Conservation (phyloP, 345 rosid genomes). For the Microcos paniculata region DNA sequence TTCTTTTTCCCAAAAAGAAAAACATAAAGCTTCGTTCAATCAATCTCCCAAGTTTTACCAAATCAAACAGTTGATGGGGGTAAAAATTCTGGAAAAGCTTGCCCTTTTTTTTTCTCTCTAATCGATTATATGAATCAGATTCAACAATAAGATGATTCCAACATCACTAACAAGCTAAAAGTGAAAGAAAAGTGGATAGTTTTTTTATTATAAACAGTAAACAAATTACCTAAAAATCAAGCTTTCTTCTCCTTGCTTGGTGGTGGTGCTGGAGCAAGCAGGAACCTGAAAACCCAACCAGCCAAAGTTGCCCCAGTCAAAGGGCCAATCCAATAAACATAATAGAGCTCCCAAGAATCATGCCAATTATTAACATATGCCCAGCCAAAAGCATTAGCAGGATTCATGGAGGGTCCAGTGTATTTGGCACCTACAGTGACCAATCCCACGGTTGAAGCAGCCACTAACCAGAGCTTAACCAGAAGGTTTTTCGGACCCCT, state of each 20-base stretch:
- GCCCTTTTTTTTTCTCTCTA: not conserved
- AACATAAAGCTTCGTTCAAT: too few relatives aligned
- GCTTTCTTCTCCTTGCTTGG: slow-evolving; percentile 26
- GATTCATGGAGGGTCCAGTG: slow-evolving; percentile 77
- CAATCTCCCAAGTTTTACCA: too few relatives aligned
- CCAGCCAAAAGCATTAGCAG: slow-evolving; percentile 81
- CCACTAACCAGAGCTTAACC: slow-evolving; percentile 53
- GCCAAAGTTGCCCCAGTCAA: slow-evolving; percentile 51
- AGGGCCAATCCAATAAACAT: slow-evolving; percentile 74
- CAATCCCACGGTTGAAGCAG: slow-evolving; percentile 40
- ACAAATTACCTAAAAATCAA: not conserved
- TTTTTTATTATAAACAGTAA: not conserved
- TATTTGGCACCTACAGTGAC: slow-evolving; percentile 45
- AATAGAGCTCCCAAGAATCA: slow-evolving; percentile 59
- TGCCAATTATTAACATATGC: slow-evolving; percentile 62
- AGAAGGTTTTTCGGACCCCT: slow-evolving; percentile 49
- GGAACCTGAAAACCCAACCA: slow-evolving; percentile 39
- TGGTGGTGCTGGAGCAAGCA: slow-evolving; percentile 22
- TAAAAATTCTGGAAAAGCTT: not conserved
- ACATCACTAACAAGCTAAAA: not conserved
- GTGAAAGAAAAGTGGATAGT: not conserved
- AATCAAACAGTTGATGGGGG: not conserved
- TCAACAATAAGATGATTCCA: not conserved
- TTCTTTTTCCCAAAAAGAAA: too few relatives aligned
- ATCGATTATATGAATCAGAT: not conserved